Percentiles rank a stretch among this genome's conserved stretches.
phyloP scores from a whole-genome alignment of 768 basidiomycete genomes.

The Dioszegia aurantiaca region DNA sequence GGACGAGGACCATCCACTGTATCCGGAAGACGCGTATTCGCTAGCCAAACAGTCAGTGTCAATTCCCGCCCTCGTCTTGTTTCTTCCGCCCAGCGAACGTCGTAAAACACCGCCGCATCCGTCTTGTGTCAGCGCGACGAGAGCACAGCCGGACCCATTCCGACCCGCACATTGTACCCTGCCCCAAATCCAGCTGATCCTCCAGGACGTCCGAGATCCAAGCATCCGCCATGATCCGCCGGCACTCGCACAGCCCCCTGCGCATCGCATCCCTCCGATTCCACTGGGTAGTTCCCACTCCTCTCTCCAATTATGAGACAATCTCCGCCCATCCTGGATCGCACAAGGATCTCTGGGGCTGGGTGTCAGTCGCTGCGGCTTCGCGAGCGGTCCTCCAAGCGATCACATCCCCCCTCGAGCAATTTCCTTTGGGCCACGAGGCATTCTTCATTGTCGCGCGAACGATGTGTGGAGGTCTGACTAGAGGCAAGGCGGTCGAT shows the following conservation, averaged over 20 bases:
- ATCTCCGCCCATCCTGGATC: constrained; percentile 17
- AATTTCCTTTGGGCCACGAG: constrained; percentile 58
- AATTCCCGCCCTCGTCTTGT: background rate
- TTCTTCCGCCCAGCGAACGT: too few relatives aligned
- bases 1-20: constrained; percentile 38
- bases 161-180: too few relatives aligned
- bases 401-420: constrained; percentile 54
- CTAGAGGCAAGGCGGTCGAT: constrained; percentile 53
- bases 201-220: constrained; percentile 63
- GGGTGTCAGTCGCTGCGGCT: constrained; percentile 64
- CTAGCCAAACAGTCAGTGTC: constrained; percentile 35
- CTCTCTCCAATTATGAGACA: constrained; percentile 53
- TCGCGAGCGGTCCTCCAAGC: constrained; percentile 67
- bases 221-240: constrained; percentile 64
- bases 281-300: constrained; percentile 27
- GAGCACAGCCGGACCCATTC: too few relatives aligned
- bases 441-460: constrained; percentile 67
- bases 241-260: constrained; percentile 58
- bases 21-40: constrained; percentile 42
- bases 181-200: background rate
- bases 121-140: too few relatives aligned
- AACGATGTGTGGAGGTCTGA: constrained; percentile 44
- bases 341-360: constrained; percentile 62
- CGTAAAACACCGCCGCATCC: too few relatives aligned
- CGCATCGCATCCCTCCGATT: constrained; percentile 66